Base-by-base conservation (phyloP, 2,329 filamentous ascomycete genomes). In the Microcyclospora pomicola region DNA sequence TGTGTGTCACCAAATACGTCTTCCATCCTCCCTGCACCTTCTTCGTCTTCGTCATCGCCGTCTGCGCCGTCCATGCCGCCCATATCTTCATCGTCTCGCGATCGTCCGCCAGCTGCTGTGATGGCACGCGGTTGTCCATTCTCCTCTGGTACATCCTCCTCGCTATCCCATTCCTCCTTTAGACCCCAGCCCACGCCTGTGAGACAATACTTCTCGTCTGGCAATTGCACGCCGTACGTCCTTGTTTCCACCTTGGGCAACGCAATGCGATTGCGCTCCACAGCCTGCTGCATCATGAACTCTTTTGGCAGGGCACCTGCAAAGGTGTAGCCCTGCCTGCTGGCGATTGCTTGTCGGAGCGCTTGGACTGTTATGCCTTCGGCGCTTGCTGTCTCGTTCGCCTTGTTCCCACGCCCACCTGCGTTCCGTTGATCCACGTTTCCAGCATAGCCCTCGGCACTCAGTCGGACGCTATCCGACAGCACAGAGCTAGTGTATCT, bases 401-500 rank as follows among this genome's bases (percentile, higher is more conserved):
- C 42, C 6, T 37, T 44, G 16, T 35, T 35, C n/a, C 40, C 36
- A 9, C 38, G 31, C 6, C 47, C 50, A 2, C 49, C 49, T 10
- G 35, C 53, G 5, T 28, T 27, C 5, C 32, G 27, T 13, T 54
- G 58, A 58, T 10, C 55, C 49, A 31, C 59, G 2, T 47, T 42
- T 19, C 15, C 56, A 47, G 73, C 67, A 62, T 82, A 81, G 6
- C 79, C 79, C 57, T 84, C 80, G 6, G 73, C 71, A 5, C 72
- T 69, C 16, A 83, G 71, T 52, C 82, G 77, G 12, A 83, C 62
- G 6, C 76, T 78, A 62, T 86, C 81, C 47, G 67, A 75, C 14
- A 87, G 73, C 28, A 87, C 69, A 40, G 73, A 71, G 1, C 75
- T 76, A 9, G 80, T 83, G 67, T 86, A 82, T 29, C 83, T 77